Evolutionary conservation across 352 stramenopile genomes (phyloP).

Genomic region (Stephanocyclus meneghinianus): DNA sequence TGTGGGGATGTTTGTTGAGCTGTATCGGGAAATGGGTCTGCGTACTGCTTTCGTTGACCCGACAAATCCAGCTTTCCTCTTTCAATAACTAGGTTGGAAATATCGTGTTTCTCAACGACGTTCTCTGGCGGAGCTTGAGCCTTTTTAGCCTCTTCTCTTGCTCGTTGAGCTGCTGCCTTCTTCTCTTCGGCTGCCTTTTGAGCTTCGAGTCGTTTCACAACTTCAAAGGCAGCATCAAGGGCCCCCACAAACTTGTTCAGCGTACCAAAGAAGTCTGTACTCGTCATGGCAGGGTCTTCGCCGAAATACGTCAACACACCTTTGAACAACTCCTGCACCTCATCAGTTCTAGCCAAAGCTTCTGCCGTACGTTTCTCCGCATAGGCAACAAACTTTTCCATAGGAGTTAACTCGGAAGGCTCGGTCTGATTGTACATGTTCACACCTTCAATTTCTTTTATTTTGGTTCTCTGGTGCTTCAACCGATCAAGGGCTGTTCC

Average conservation of each 20-base stretch:
- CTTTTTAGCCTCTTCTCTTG: slow-evolving; percentile 40
- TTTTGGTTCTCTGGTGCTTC: slow-evolving; percentile 68
- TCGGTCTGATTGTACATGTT: slow-evolving; percentile 77
- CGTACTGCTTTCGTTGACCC: slow-evolving; percentile 46
- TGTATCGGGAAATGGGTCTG: slow-evolving; percentile 44
- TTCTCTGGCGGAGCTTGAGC: background rate
- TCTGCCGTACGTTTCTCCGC: slow-evolving; percentile 62
- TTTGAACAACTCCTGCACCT: slow-evolving; percentile 74
- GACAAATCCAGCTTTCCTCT: slow-evolving; percentile 54
- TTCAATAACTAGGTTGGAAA: background rate
- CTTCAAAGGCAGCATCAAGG: slow-evolving; percentile 74
- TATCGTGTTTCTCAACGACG: slow-evolving; percentile 3
- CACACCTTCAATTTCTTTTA: slow-evolving; percentile 66
- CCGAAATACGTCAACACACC: slow-evolving; percentile 83
- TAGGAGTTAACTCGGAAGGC: slow-evolving; percentile 68
- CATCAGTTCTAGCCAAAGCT: slow-evolving; percentile 59
- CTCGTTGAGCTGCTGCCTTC: slow-evolving; percentile 46
- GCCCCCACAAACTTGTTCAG: slow-evolving; percentile 79
- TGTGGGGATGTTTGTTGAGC: background rate
- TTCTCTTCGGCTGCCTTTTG: slow-evolving; percentile 60
- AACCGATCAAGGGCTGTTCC: slow-evolving; percentile 60
- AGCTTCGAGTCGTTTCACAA: slow-evolving; percentile 72
- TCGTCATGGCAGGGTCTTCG: slow-evolving; percentile 83
- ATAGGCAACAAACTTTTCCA: slow-evolving; percentile 79
- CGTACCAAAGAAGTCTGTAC: slow-evolving; percentile 82